phyloP scores from a whole-genome alignment of 805 yeast species.

The Hemisphaericaspora nanyangensis region DNA sequence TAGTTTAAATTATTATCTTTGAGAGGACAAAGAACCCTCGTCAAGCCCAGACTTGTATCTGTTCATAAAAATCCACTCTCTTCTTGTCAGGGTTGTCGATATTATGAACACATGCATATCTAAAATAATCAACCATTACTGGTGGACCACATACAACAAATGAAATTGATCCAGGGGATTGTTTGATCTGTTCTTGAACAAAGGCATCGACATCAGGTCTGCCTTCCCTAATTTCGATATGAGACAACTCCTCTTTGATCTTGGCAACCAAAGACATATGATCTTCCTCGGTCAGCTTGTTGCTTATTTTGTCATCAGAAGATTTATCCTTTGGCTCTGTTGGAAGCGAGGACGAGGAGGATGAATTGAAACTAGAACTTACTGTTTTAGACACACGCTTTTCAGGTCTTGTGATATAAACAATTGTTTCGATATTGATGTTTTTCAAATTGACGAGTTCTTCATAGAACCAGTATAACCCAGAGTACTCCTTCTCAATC shows the following conservation, averaged over 20 bases:
- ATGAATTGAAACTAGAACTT: background rate
- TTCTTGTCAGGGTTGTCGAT: conserved; percentile 32
- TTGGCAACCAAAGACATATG: conserved; percentile 11
- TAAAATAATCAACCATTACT: conserved; percentile 51
- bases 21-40: too few relatives aligned
- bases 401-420: conserved; percentile 26
- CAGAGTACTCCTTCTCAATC: conserved; percentile 53
- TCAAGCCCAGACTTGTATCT: conserved; percentile 62
- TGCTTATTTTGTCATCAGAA: conserved; percentile 4
- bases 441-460: conserved; percentile 30
- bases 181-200: conserved; percentile 32
- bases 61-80: conserved; percentile 73
- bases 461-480: conserved; percentile 46
- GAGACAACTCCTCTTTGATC: conserved; percentile 18
- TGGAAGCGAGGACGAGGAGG: background rate
- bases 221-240: conserved; percentile 38
- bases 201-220: conserved; percentile 46
- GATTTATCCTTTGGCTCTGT: conserved; percentile 10
- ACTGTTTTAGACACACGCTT: background rate
- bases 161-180: conserved; percentile 42
- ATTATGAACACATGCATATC: conserved; percentile 43
- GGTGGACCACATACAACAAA: conserved; percentile 65
- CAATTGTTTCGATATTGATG: conserved; percentile 19
- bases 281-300: background rate
- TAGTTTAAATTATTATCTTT: too few relatives aligned